Conservation (phyloP, 2,329 filamentous ascomycete species). For the Colletotrichum eremochloae region DNA sequence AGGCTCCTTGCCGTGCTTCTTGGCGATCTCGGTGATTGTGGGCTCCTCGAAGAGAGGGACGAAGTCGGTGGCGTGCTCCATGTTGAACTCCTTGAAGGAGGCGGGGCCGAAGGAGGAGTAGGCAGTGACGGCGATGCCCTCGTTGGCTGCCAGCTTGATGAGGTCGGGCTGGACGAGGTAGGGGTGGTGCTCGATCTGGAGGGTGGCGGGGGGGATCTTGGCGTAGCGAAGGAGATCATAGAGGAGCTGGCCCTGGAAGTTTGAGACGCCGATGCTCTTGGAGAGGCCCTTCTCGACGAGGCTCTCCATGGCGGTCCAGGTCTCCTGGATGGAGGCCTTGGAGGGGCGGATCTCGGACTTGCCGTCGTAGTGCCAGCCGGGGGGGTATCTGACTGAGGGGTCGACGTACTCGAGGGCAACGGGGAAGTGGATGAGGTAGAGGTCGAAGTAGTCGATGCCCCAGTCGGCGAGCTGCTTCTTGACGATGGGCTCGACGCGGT, state of each 20-base stretch:
- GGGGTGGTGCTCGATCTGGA: slow-evolving; percentile 93
- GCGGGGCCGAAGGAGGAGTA: slow-evolving; percentile 88
- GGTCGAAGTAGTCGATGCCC: slow-evolving; percentile 90
- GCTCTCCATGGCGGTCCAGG: slow-evolving; percentile 84
- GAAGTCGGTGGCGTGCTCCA: slow-evolving; percentile 75
- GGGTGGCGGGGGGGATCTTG: slow-evolving; percentile 78
- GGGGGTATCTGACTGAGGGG: slow-evolving; percentile 82
- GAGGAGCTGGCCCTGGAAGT: slow-evolving; percentile 83
- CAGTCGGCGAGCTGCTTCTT: slow-evolving; percentile 85
- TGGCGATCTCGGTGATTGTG: slow-evolving; percentile 73
- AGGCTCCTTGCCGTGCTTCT: slow-evolving; percentile 78
- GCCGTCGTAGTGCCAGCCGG: slow-evolving; percentile 79
- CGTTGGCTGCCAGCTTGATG: slow-evolving; percentile 75
- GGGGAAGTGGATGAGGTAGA: slow-evolving; percentile 92
- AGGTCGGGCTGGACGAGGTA: slow-evolving; percentile 84
- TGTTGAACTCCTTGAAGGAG: slow-evolving; percentile 82
- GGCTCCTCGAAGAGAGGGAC: slow-evolving; percentile 79
- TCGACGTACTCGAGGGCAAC: slow-evolving; percentile 88
- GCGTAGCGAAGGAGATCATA: slow-evolving; percentile 86
- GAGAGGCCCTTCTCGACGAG: slow-evolving; percentile 78
- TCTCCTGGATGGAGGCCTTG: slow-evolving; percentile 82
- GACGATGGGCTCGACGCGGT: slow-evolving; percentile 81
- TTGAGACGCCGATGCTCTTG: slow-evolving; percentile 83
- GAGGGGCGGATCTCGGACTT: slow-evolving; percentile 71
- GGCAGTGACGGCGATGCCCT: slow-evolving; percentile 82